phyloP scores from a whole-genome alignment of 225 moss, liverwort and hornwort species.

The Ulota crispa region DNA sequence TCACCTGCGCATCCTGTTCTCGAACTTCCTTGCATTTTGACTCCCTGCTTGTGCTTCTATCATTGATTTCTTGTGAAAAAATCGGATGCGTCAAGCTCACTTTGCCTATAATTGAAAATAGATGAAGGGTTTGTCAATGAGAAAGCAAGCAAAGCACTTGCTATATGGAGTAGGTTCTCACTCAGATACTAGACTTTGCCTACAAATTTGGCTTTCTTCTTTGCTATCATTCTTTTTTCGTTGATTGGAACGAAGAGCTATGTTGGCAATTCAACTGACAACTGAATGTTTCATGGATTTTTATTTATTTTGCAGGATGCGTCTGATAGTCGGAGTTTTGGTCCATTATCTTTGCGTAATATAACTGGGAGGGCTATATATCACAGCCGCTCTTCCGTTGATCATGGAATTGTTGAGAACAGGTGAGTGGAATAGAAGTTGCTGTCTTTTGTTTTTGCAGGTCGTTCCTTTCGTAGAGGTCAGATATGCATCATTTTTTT shows the following conservation, averaged over 20 bases:
- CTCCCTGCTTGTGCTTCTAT: not conserved
- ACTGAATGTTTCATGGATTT: not conserved
- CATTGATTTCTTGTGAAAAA: not conserved
- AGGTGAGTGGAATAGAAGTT: slow-evolving; percentile 52
- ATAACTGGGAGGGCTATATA: slow-evolving; percentile 89
- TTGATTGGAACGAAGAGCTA: not conserved
- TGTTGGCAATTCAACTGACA: not conserved
- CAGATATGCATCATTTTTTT: not conserved
- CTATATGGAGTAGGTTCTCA: not conserved
- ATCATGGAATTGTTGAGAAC: slow-evolving; percentile 89
- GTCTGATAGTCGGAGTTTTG: slow-evolving; percentile 89
- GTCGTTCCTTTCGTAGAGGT: not conserved
- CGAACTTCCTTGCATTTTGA: not conserved
- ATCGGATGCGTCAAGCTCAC: not conserved
- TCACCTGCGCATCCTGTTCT: not conserved
- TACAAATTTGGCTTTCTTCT: not conserved
- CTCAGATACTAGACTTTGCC: not conserved
- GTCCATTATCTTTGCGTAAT: slow-evolving; percentile 73
- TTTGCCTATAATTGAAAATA: not conserved
- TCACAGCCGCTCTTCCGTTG: slow-evolving; percentile 75
- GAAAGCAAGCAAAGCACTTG: not conserved
- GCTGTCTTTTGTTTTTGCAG: not conserved
- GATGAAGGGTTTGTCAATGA: slow-evolving; percentile 1
- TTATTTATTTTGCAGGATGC: slow-evolving; percentile 44
- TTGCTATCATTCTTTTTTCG: not conserved